phyloP scores from a whole-genome alignment of 805 yeast species.

The Candida lessepsii region DNA sequence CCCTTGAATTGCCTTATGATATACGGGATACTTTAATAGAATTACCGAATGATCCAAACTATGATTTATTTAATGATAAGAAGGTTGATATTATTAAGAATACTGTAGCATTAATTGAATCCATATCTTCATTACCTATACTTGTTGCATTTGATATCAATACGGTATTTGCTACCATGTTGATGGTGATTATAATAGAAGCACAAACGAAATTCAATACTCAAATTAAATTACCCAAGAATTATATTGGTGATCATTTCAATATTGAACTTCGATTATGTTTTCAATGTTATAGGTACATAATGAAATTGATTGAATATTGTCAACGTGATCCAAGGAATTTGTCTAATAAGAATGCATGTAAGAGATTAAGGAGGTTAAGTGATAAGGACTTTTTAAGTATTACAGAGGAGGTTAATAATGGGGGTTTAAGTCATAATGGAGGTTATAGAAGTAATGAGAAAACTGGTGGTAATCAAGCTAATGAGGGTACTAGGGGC shows the following conservation, averaged over 20 bases:
- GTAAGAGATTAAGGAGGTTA: conserved; percentile 19
- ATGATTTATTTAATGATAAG: conserved; percentile 16
- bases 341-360: conserved; percentile 24
- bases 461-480: not conserved
- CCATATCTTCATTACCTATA: conserved; percentile 38
- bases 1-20: conserved; percentile 38
- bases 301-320: conserved; percentile 21
- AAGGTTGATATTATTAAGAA: conserved; percentile 22
- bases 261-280: conserved; percentile 18
- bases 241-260: conserved; percentile 18
- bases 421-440: conserved; percentile 14
- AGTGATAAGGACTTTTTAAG: conserved; percentile 11
- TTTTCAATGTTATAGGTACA: conserved; percentile 26
- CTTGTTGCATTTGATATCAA: conserved; percentile 33
- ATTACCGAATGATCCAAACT: not conserved
- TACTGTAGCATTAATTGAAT: conserved; percentile 35
- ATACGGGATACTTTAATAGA: conserved; percentile 20
- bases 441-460: not conserved
- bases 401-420: conserved; percentile 3
- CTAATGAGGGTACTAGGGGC: no score
- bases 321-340: conserved; percentile 23
- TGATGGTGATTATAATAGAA: conserved; percentile 24
- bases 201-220: conserved; percentile 19
- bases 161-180: conserved; percentile 31
- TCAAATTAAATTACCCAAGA: conserved; percentile 19